A percentile compares a stretch with the other conserved stretches of the same genome.
These are phyloP conservation scores for Gossypium raimondii DNA, from an alignment of 345 rosid species.

Conservation along the genomic window DNA sequence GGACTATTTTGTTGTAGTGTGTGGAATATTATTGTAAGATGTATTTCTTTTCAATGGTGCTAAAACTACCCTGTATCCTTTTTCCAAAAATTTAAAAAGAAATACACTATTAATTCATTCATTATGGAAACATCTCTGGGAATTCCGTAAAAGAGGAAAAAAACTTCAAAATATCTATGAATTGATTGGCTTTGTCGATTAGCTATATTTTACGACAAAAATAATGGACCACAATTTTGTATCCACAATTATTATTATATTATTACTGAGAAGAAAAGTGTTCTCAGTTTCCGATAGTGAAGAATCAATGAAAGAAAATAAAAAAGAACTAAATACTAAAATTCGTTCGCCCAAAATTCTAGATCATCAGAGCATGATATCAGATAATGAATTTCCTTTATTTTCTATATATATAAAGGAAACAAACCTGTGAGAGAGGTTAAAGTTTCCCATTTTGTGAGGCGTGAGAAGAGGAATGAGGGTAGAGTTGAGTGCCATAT, in stretches of 20 bases:
- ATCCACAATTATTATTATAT: too few species aligned
- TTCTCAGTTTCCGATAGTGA: not conserved
- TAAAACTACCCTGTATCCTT: not conserved
- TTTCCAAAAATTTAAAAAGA: not conserved
- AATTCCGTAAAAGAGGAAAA: not conserved
- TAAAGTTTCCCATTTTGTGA: not conserved
- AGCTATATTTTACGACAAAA: too few species aligned
- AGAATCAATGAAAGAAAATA: not conserved
- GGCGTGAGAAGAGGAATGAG: too few species aligned
- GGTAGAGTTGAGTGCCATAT: too few species aligned
- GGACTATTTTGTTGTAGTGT: too few species aligned
- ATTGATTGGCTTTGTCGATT: too few species aligned
- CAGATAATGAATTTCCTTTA: too few species aligned
- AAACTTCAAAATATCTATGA: too few species aligned
- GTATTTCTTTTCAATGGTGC: not conserved
- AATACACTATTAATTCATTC: not conserved
- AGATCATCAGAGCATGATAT: not conserved
- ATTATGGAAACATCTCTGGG: not conserved
- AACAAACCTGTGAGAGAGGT: too few species aligned
- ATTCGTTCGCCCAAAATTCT: not conserved
- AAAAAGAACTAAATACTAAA: not conserved
- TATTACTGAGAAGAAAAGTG: not conserved
- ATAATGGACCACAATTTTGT: too few species aligned
- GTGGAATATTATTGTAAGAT: slow-evolving; percentile 4
- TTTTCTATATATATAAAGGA: too few species aligned